Conservation (phyloP, 108 stramenopile genomes). For the Seminavis robusta region DNA sequence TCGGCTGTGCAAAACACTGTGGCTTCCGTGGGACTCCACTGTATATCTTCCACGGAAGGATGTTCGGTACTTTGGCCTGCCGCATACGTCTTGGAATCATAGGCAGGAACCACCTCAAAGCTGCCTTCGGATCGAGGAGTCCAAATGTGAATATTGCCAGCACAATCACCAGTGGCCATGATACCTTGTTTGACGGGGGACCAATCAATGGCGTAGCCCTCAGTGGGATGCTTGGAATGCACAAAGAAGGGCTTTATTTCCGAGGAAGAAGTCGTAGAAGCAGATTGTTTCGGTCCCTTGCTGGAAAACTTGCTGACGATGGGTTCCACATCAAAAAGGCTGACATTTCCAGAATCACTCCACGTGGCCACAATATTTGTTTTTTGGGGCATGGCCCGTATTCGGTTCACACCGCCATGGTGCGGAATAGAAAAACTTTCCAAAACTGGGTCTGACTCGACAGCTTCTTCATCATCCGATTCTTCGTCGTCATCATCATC, state of each 20-base stretch:
- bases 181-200: constrained; percentile 57
- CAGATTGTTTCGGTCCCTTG: constrained; percentile 5
- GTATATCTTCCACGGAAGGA: constrained; percentile 92
- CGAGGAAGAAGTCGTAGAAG: constrained; percentile 1
- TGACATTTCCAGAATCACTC: constrained; percentile 86
- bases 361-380: constrained; percentile 89
- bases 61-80: constrained; percentile 34
- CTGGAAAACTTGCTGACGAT: constrained; percentile 48
- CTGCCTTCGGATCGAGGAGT: constrained; percentile 28
- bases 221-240: constrained; percentile 70
- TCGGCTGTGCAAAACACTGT: constrained; percentile 93
- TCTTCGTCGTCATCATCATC: constrained; percentile 41
- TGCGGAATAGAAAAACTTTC: constrained; percentile 80
- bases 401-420: constrained; percentile 93
- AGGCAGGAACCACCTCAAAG: constrained; percentile 48
- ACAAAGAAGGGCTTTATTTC: constrained; percentile 70
- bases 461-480: constrained; percentile 75
- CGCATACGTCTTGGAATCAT: constrained; percentile 32
- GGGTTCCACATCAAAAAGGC: constrained; percentile 80
- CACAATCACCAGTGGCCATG: constrained; percentile 89
- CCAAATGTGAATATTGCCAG: constrained; percentile 87
- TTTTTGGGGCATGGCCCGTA: constrained; percentile 91
- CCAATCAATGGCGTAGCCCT: constrained; percentile 97
- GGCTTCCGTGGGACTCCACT: constrained; percentile 93
- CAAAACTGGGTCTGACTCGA: constrained; percentile 85